phyloP scores from a whole-genome alignment of 768 basidiomycete species.

The Omphalotus guepiniiformis region DNA sequence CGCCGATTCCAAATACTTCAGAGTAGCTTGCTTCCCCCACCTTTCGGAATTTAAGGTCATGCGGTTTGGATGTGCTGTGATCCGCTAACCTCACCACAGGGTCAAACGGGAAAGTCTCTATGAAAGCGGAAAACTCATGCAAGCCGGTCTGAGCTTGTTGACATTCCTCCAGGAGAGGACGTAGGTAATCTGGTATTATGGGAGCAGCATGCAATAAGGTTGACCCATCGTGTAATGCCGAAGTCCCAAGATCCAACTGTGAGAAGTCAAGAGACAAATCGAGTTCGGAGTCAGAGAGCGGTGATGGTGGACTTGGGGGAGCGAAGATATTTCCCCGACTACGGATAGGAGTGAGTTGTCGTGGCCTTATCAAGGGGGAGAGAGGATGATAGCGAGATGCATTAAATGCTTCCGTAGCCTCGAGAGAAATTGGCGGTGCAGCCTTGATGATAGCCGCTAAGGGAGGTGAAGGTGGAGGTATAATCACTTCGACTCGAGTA shows the following conservation, averaged over 20 bases:
- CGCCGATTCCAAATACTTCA: constrained; percentile 89
- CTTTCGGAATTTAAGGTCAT: constrained; percentile 57
- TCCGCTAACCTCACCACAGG: constrained; percentile 51
- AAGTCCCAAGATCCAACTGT: constrained; percentile 37
- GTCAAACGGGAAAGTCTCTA: constrained; percentile 75
- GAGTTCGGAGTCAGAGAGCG: constrained; percentile 48
- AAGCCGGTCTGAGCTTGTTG: constrained; percentile 55
- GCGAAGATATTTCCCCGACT: constrained; percentile 35
- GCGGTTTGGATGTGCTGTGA: constrained; percentile 17
- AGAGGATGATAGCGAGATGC: constrained; percentile 16
- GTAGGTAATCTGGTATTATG: constrained; percentile 50
- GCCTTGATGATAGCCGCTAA: neutral
- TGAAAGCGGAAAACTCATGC: constrained; percentile 79
- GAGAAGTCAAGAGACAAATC: constrained; percentile 50
- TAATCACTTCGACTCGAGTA: neutral
- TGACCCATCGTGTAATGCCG: constrained; percentile 12
- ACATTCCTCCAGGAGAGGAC: constrained; percentile 68
- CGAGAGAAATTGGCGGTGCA: constrained; percentile 4
- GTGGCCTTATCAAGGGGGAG: constrained; percentile 39
- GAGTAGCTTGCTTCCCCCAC: constrained; percentile 97
- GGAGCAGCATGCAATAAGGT: constrained; percentile 19
- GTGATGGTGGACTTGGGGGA: constrained; percentile 52
- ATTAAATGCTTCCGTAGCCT: neutral
- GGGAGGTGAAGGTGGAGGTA: constrained; percentile 3
- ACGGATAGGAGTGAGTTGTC: constrained; percentile 66